Evolutionary conservation across 495 filamentous ascomycete genomes (phyloP), one percentile per base, ranked within the genome.

Genomic region (Entonaema liquescens): DNA sequence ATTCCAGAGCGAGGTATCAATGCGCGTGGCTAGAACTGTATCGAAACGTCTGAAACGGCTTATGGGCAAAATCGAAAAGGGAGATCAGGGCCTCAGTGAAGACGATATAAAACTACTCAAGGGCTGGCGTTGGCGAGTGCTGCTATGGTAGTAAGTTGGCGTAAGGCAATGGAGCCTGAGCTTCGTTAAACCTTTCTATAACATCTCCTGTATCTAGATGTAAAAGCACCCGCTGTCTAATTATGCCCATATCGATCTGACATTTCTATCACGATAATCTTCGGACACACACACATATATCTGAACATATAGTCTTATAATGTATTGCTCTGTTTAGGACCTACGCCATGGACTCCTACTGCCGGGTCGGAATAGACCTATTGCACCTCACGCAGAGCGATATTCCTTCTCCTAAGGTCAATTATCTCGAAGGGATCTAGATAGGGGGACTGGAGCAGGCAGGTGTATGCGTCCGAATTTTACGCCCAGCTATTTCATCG

Each of bases 101-200:
- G 73, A 77, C 35, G 83, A 85, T 60, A 31, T 83, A 15, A 80
- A 77, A 71, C 17, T 80, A 19, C 71, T 85, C 12, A 66, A 76
- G 25, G 80, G 82, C 5, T 84, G 82, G 82, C 68, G 82, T 50
- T 85, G 82, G 83, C 73, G 82, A 21, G 75, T 84, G 6, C 35
- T 85, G 69, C 54, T 78, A 55, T 85, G 81, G 79, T 80, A 69
- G 31, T 47, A 15, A 4, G 23, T 25, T 9, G 52, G 12, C 57
- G 6, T 23, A 6, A 17, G 38, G 1, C n/a, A 50, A 15, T 1
- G 8, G 31, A 26, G 36, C 7, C 17, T 40, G 13, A 8, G 13
- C 13, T 28, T 29, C 5, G 3, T 53, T 13, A 5, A 53, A 21
- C 4, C 19, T 47, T 47, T 11, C 8, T 3, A 47, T 47, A 23